Evolutionary conservation across 2,329 filamentous ascomycete genomes (phyloP).

Genomic region (Trichoderma simmonsii): DNA sequence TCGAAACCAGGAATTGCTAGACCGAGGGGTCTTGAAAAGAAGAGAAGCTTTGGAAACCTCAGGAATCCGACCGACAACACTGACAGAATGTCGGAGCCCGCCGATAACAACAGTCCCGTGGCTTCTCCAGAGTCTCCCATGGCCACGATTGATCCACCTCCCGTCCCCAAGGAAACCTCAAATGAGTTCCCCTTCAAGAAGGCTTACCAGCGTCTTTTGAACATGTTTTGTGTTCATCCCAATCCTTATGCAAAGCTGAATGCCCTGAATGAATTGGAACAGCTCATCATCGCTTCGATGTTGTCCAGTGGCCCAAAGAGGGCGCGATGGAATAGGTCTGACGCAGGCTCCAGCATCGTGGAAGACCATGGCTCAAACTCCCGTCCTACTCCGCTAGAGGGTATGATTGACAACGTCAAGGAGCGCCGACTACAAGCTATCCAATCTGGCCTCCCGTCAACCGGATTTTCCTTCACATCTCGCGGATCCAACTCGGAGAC

Average conservation of each 20-base stretch:
- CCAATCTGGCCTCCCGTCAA: slow-evolving; percentile 30
- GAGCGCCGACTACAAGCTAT: slow-evolving; percentile 60
- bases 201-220: slow-evolving; percentile 75
- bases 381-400: slow-evolving; percentile 54
- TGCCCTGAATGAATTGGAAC: slow-evolving; percentile 77
- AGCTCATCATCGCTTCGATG: slow-evolving; percentile 74
- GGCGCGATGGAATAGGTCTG: slow-evolving; percentile 36
- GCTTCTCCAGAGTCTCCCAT: slow-evolving; percentile 42
- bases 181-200: slow-evolving; percentile 74
- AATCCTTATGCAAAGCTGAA: slow-evolving; percentile 85
- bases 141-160: slow-evolving; percentile 17
- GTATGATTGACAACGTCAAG: slow-evolving; percentile 67
- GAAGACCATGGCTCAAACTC: slow-evolving; percentile 33
- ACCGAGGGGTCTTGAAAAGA: slow-evolving; percentile 57
- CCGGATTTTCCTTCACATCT: slow-evolving; percentile 29
- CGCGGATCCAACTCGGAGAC: slow-evolving; percentile 46
- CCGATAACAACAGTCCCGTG: slow-evolving; percentile 34
- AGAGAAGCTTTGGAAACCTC: slow-evolving; percentile 66
- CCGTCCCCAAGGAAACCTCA: slow-evolving; percentile 28
- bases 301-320: slow-evolving; percentile 34
- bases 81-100: slow-evolving; percentile 38
- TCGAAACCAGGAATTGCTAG: slow-evolving; percentile 46
- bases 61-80: slow-evolving; percentile 47
- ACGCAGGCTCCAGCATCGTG: slow-evolving; percentile 34
- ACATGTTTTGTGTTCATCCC: slow-evolving; percentile 83